Evolutionary conservation across 2,329 filamentous ascomycete species (phyloP), one percentile per base, ranked within the genome.

Genomic region (Clathrospora elynae): DNA sequence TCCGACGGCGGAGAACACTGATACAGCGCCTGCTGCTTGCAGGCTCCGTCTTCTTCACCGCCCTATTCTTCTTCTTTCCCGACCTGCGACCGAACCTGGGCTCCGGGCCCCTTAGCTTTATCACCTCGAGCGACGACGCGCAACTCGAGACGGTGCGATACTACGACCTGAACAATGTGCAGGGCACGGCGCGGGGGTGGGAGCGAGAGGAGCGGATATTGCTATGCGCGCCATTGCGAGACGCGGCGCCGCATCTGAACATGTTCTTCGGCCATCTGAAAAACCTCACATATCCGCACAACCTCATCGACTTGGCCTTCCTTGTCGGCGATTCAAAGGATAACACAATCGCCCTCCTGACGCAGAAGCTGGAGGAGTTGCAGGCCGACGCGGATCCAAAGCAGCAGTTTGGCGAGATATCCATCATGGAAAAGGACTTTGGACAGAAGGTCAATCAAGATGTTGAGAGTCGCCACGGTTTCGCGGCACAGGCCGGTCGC

Each of bases 231-330:
- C 93, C 93, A 30, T 81, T 99, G 41, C 84, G 93, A 71, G 95
- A 99, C 71, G 93, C 93, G 31, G 85, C 95, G 64, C 80, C 88
- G 17, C 93, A 99, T 78, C 75, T 99, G 34, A 83, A 86, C 49
- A 97, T 99, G 92, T 97, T 99, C 80, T 99, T 99, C 74, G 87
- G 87, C n/a, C 95, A 99, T 68, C 79, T 99, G 45, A 85, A 85
- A 57, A 99, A 99, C 73, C 86, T 99, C 56, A 99, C 93, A 12
- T 99, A 99, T 66, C 93, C 93, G 0, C 93, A 99, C 70, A 87
- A 95, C 67, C 80, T 99, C 35, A 95, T 99, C 66, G 93, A 99
- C 68, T 80, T 99, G 32, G 93, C 93, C 5, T 99, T 99, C 66
- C 78, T 99, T 20, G 93, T 99, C 16, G 96, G 93, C 46, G 93